A percentile compares a stretch with the other conserved stretches of the same genome.
These are phyloP conservation scores for Blastocladiella britannica DNA, from an alignment of 192 early-diverging fungal species.

Conservation along the genomic window DNA sequence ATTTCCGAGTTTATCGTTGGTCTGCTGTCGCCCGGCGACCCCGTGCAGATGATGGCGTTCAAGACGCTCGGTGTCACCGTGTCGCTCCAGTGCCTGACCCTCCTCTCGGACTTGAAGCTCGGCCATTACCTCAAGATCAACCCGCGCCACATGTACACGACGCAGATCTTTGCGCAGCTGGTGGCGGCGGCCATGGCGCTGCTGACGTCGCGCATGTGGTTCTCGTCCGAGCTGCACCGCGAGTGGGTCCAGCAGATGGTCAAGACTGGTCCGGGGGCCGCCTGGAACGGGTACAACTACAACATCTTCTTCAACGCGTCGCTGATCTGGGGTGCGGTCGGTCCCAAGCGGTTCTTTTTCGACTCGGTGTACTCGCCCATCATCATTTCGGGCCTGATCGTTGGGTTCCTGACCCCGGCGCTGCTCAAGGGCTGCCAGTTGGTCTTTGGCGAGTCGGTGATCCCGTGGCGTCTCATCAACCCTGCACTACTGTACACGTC, in stretches of 20 bases:
- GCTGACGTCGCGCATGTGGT: too few species aligned
- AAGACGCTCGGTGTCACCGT: slow-evolving; percentile 67
- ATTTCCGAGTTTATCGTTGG: slow-evolving; percentile 71
- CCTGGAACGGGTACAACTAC: not conserved
- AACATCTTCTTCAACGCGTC: slow-evolving; percentile 46
- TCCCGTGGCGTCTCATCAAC: not conserved
- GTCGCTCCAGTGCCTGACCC: slow-evolving; percentile 53
- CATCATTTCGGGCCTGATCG: not conserved
- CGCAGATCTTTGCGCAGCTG: slow-evolving; percentile 38
- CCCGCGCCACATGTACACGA: slow-evolving; percentile 37
- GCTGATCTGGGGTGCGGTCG: slow-evolving; percentile 62
- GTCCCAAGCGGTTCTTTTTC: slow-evolving; percentile 34
- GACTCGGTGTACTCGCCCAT: not conserved
- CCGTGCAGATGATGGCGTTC: slow-evolving; percentile 66
- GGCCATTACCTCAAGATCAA: slow-evolving; percentile 57
- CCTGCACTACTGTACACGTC: slow-evolving; percentile 12
- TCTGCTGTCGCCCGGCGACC: slow-evolving; percentile 53
- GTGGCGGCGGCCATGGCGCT: slow-evolving; percentile 32
- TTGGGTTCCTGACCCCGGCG: not conserved
- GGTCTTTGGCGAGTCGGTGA: not conserved
- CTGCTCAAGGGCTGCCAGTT: not conserved
- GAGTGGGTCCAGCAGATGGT: not conserved
- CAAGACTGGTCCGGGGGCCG: slow-evolving; percentile 3
- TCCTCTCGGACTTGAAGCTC: slow-evolving; percentile 54
- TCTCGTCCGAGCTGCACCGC: slow-evolving; percentile 17